These are phyloP conservation scores for Fusarium siculi DNA, from an alignment of 2,329 filamentous ascomycete species.

Conservation along the genomic window DNA sequence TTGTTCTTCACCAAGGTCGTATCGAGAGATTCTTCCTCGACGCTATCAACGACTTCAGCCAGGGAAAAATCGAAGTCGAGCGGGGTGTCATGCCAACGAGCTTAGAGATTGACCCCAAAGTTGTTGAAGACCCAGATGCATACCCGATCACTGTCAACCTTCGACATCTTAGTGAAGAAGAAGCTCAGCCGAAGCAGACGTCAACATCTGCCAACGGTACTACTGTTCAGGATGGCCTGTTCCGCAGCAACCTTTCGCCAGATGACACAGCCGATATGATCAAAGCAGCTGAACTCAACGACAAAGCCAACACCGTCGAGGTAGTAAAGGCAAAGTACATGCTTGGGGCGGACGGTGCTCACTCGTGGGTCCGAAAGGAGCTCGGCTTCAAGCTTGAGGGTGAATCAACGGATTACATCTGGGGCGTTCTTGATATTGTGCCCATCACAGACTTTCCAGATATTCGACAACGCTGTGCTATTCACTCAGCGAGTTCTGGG, in stretches of 20 bases:
- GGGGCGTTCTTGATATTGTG: constrained; percentile 59
- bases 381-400: constrained; percentile 63
- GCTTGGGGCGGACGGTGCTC: constrained; percentile 75
- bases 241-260: constrained; percentile 35
- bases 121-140: not conserved
- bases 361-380: constrained; percentile 70
- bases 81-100: not conserved
- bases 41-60: constrained; percentile 56
- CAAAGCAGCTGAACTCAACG: constrained; percentile 40
- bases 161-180: constrained; percentile 4
- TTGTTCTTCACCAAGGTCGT: constrained; percentile 76
- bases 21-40: constrained; percentile 76
- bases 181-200: not conserved
- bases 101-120: not conserved
- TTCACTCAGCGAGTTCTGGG: constrained; percentile 65
- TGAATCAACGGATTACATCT: constrained; percentile 64
- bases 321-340: constrained; percentile 63
- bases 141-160: constrained; percentile 6
- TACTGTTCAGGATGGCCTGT: constrained; percentile 4
- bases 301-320: constrained; percentile 40
- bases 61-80: not conserved
- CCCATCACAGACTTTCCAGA: constrained; percentile 66
- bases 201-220: not conserved
- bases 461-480: constrained; percentile 67
- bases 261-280: constrained; percentile 66